Percentiles rank a stretch among this genome's conserved stretches.
Evolutionary conservation across 2,329 filamentous ascomycete genomes (phyloP).

Genomic region (Cercospora sp.): DNA sequence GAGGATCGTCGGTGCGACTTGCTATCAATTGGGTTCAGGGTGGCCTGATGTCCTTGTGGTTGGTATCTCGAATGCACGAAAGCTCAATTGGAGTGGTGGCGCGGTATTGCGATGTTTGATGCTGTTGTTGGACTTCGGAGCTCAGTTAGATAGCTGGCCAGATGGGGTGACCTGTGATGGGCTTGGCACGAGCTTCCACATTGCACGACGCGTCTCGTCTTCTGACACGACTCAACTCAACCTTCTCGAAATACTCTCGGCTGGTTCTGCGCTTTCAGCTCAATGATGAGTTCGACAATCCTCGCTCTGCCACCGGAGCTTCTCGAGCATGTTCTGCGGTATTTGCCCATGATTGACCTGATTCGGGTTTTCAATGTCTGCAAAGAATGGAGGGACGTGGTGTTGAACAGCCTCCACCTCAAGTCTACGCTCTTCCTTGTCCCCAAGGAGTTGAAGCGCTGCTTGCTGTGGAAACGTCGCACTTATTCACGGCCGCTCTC

Average conservation of each 20-base stretch:
- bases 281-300: background rate
- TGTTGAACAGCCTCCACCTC: background rate
- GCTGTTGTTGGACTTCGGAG: background rate
- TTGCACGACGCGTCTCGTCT: background rate
- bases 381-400: background rate
- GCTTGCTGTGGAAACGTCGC: background rate
- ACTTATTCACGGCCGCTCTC: no score
- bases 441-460: background rate
- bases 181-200: background rate
- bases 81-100: background rate
- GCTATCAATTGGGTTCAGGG: no score
- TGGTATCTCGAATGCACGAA: background rate
- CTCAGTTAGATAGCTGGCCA: slow-evolving; percentile 2
- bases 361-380: background rate
- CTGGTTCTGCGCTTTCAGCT: background rate
- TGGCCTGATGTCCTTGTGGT: no score
- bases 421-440: background rate
- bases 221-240: background rate
- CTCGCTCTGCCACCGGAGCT: background rate
- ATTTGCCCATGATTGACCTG: background rate
- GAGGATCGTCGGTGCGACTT: background rate
- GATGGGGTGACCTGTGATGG: background rate
- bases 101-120: background rate
- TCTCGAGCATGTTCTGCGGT: background rate
- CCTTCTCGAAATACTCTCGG: background rate